phyloP scores from a whole-genome alignment of 805 yeast genomes.

The Kurtzmaniella cleridarum region DNA sequence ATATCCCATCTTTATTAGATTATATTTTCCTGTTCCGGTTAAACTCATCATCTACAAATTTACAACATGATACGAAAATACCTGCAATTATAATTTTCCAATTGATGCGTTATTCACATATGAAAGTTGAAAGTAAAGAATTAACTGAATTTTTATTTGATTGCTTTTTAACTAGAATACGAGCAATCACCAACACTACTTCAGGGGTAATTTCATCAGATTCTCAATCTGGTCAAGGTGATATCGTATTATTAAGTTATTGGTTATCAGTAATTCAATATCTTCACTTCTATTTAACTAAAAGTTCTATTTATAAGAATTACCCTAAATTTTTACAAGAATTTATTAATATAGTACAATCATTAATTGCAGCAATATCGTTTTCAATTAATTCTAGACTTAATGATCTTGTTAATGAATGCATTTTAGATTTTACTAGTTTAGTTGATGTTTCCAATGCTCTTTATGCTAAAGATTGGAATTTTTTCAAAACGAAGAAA shows the following conservation, averaged over 20 bases:
- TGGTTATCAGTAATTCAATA: conserved; percentile 84
- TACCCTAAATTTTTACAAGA: conserved; percentile 62
- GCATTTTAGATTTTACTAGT: conserved; percentile 69
- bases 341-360: conserved; percentile 45
- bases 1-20: conserved; percentile 45
- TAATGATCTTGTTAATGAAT: conserved; percentile 51
- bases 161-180: conserved; percentile 54
- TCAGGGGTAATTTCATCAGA: conserved; percentile 51
- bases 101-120: conserved; percentile 63
- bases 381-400: conserved; percentile 54
- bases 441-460: conserved; percentile 79
- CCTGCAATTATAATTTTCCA: conserved; percentile 72
- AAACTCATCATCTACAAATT: conserved; percentile 14
- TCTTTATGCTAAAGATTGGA: conserved; percentile 68
- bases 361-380: conserved; percentile 51
- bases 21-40: conserved; percentile 43
- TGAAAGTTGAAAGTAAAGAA: conserved; percentile 47
- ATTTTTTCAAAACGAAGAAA: conserved; percentile 42
- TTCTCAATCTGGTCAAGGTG: conserved; percentile 36
- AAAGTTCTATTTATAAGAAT: conserved; percentile 51
- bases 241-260: conserved; percentile 68
- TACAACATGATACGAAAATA: conserved; percentile 45
- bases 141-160: conserved; percentile 56
- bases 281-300: conserved; percentile 68
- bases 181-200: conserved; percentile 54